Evolutionary conservation across 768 basidiomycete species (phyloP), one percentile per base, ranked within the genome.

Genomic region (Sarcodon aspratus): DNA sequence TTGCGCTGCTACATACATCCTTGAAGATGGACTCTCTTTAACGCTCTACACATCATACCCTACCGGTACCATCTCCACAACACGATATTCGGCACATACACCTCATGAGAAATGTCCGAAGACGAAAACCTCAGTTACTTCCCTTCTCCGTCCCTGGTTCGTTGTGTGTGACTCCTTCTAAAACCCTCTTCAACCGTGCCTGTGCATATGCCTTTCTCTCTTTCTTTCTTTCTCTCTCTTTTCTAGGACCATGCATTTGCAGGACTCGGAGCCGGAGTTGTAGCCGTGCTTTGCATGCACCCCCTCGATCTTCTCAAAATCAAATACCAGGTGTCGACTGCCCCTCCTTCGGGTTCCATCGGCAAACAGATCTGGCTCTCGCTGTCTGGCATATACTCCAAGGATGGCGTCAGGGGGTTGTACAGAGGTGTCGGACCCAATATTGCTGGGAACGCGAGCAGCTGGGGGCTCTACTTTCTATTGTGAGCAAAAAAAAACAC

Each of bases 381-480:
- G 0, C 62, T 98, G 46, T 71, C 71, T 38, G 79, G 81, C 48
- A 92, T 97, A 36, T 77, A 86, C 18, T 73, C 68, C 43, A 68
- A 72, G 35, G 78, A 87, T 50, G 95, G 96, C 6, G 85, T 80
- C 78, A 73, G 66, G 52, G 95, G 94, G 0, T 68, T 98, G 45
- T 98, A 98, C 63, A 76, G 95, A 48, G 96, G 96, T 12, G 70
- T 98, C 33, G 76, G 79, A 0, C 80, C 93, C 2, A 99, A 98
- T 64, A 75, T 97, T 51, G 88, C 89, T 0, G 96, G 95, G 10
- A 97, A 97, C 55, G 92, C 94, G 15, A 82, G 85, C 7, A 94
- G 91, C 57, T 99, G 96, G 96, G 96, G 96, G 0, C 66, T 97
- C 21, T 99, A 99, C 66, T 99, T 99, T 67, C 76, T 95, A 53